A percentile compares a stretch with the other conserved stretches of the same genome.
Evolutionary conservation across 192 early-diverging fungal species (phyloP).

Genomic region (Backusella tarrabulga): DNA sequence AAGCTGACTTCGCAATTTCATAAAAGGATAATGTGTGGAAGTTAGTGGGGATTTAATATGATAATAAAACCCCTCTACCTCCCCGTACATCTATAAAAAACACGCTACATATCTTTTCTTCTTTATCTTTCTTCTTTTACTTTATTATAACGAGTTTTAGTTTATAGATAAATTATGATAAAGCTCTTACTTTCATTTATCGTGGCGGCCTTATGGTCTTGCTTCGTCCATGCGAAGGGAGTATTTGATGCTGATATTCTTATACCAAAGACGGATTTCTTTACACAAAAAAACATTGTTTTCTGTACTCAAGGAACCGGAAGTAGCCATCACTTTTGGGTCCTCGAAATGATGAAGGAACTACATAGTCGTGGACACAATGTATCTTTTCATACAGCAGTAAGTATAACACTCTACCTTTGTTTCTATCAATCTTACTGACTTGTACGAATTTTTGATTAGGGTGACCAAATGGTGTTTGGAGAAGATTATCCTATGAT

Average conservation of each 20-base stretch:
- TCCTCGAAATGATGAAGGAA: conserved; percentile 23
- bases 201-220: not conserved
- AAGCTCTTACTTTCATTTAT: not conserved
- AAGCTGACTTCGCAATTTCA: not conserved
- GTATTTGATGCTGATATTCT: not conserved
- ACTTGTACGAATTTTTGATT: not conserved
- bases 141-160: not conserved
- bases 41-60: not conserved
- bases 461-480: conserved; percentile 16
- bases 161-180: not conserved
- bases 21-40: not conserved
- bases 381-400: conserved; percentile 11
- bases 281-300: not conserved
- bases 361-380: conserved; percentile 22
- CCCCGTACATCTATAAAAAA: not conserved
- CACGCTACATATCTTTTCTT: not conserved
- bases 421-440: not conserved
- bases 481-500: conserved; percentile 15
- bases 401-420: not conserved
- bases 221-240: not conserved
- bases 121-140: not conserved
- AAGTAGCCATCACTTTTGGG: conserved; percentile 27
- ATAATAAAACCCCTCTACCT: not conserved
- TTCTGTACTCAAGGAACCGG: conserved; percentile 9
- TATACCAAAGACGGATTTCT: not conserved